These are phyloP conservation scores for Mycena filopes DNA, from an alignment of 768 basidiomycete species.

Conservation along the genomic window DNA sequence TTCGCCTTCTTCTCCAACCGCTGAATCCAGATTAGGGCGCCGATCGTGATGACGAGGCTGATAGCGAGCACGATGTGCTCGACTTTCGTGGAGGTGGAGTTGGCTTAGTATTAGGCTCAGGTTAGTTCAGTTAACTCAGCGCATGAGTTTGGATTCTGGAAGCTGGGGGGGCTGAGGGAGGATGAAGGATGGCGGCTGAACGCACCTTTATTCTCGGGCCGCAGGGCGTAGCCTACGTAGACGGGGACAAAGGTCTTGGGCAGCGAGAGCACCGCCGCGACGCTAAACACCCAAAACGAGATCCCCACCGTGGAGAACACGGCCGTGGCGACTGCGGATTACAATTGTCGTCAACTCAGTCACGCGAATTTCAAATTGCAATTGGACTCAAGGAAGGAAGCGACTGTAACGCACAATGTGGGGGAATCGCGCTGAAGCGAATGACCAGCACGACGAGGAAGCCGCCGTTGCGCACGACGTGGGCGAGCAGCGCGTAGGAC, in stretches of 20 bases:
- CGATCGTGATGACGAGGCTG: slow-evolving; percentile 11
- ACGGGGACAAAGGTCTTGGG: slow-evolving; percentile 94
- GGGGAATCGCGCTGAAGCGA: slow-evolving; percentile 84
- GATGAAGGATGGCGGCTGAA: slow-evolving; percentile 8
- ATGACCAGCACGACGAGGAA: slow-evolving; percentile 84
- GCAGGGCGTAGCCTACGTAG: slow-evolving; percentile 83
- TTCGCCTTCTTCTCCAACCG: slow-evolving; percentile 67
- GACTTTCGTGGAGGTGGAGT: background rate
- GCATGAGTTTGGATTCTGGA: no score
- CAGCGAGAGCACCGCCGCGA: slow-evolving; percentile 83
- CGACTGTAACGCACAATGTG: slow-evolving; percentile 65
- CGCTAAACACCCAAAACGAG: slow-evolving; percentile 75
- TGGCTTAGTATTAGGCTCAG: background rate
- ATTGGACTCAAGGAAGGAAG: background rate
- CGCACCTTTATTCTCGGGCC: slow-evolving; percentile 54
- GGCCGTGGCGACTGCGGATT: slow-evolving; percentile 84
- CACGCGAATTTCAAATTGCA: background rate
- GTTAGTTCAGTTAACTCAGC: no score
- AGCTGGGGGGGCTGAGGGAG: no score
- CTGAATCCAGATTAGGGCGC: slow-evolving; percentile 47
- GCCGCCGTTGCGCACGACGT: slow-evolving; percentile 92
- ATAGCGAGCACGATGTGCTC: background rate
- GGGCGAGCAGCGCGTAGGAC: slow-evolving; percentile 68
- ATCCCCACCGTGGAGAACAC: slow-evolving; percentile 92
- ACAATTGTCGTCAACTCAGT: no score